These are phyloP conservation scores for Xylariaceae sp. DNA, from an alignment of 2,329 filamentous ascomycete genomes.

Conservation along the genomic window DNA sequence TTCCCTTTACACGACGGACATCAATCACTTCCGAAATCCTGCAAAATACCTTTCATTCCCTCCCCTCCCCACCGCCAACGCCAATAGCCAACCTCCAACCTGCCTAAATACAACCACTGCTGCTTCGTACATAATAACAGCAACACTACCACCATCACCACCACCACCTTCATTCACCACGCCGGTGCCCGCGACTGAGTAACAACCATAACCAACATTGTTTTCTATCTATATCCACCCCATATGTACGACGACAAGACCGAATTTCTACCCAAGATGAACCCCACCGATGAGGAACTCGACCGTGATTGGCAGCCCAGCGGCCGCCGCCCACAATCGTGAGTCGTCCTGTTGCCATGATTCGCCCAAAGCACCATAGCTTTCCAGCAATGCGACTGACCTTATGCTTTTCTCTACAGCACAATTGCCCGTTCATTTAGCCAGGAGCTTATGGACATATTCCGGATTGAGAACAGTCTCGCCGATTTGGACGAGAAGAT, in stretches of 20 bases:
- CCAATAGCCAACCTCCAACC: constrained; percentile 15
- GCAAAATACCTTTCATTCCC: constrained; percentile 22
- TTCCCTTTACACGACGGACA: not conserved
- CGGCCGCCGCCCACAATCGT: constrained; percentile 81
- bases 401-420: constrained; percentile 48
- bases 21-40: constrained; percentile 22
- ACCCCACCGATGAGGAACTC: constrained; percentile 66
- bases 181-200: constrained; percentile 8
- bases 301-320: constrained; percentile 81
- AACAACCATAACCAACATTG: not conserved
- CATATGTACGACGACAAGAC: constrained; percentile 14
- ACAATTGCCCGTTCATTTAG: constrained; percentile 89
- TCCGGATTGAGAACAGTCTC: constrained; percentile 80
- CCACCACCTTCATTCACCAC: no score
- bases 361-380: constrained; percentile 44
- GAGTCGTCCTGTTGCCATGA: constrained; percentile 56
- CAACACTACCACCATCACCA: constrained; percentile 14
- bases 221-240: constrained; percentile 1
- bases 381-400: constrained; percentile 18
- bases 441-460: constrained; percentile 82
- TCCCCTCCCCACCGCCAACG: constrained; percentile 25
- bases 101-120: constrained; percentile 20
- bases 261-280: constrained; percentile 32
- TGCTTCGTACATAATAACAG: constrained; percentile 22
- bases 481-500: constrained; percentile 75